phyloP scores from a whole-genome alignment of 2,329 filamentous ascomycete species.

The Neospermospora avenae region DNA sequence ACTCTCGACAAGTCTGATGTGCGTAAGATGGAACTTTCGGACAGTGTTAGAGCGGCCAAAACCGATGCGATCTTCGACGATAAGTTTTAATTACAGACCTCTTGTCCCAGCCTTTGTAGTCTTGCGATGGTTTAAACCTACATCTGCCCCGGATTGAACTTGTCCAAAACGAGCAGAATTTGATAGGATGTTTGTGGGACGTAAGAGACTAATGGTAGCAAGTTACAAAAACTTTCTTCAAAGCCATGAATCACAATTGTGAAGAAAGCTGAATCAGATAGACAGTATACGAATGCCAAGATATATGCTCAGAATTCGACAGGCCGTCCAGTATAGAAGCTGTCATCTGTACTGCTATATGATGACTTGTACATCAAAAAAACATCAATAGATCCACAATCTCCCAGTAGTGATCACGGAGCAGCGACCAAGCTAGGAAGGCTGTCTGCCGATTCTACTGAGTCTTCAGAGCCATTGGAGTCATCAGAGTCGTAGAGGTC shows the following conservation, averaged over 20 bases:
- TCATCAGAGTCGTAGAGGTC: not conserved
- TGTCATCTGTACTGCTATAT: not conserved
- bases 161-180: conserved; percentile 57
- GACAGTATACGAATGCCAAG: not conserved
- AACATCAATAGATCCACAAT: not conserved
- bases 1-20: conserved; percentile 16
- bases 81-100: conserved; percentile 49
- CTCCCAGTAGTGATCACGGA: not conserved
- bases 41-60: conserved; percentile 59
- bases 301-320: not conserved
- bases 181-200: conserved; percentile 3
- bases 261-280: no score
- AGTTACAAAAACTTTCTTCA: no score
- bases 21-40: not conserved
- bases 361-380: not conserved
- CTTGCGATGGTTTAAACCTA: conserved; percentile 62
- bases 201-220: no score
- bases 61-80: conserved; percentile 65
- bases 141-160: conserved; percentile 68
- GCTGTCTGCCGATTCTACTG: not conserved
- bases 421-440: not conserved
- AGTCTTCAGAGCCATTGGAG: not conserved
- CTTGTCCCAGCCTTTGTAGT: conserved; percentile 61
- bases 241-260: no score
- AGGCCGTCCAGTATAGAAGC: not conserved